phyloP scores from a whole-genome alignment of 129 eudicot genomes.

The Dittrichia graveolens region DNA sequence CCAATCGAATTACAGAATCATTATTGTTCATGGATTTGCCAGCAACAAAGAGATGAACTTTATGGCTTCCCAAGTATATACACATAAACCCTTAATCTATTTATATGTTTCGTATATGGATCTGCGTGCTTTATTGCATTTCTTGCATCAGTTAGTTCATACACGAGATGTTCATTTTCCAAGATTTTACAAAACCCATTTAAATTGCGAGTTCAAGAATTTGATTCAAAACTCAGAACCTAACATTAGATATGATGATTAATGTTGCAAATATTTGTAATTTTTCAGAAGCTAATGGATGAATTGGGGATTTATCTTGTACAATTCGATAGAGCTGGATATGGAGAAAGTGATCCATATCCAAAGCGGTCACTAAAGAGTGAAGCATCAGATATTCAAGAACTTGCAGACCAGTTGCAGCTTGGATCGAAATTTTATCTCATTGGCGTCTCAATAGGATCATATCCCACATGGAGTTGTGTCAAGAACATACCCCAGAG shows the following conservation, averaged over 20 bases:
- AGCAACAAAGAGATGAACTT: conserved; percentile 91
- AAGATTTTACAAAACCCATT: conserved; percentile 3
- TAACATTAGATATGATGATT: background rate
- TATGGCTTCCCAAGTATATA: conserved; percentile 73
- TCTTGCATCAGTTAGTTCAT: background rate
- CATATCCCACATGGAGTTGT: conserved; percentile 90
- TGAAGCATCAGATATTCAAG: conserved; percentile 86
- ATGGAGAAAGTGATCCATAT: conserved; percentile 96
- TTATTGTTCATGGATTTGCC: conserved; percentile 93
- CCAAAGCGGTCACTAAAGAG: conserved; percentile 74
- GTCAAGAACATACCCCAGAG: conserved; percentile 80
- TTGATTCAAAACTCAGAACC: conserved; percentile 3
- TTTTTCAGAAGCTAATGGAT: conserved; percentile 67
- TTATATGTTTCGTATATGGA: conserved; percentile 17
- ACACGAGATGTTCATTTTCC: conserved; percentile 5
- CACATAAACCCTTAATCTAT: conserved; percentile 12
- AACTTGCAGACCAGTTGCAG: conserved; percentile 84
- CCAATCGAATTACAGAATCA: conserved; percentile 58
- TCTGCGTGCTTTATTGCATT: conserved; percentile 11
- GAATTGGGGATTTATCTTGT: conserved; percentile 69
- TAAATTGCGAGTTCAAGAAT: conserved; percentile 19
- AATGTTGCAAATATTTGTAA: conserved; percentile 1
- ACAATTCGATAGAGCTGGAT: conserved; percentile 91
- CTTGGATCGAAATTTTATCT: conserved; percentile 79
- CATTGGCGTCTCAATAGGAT: conserved; percentile 82